These are phyloP conservation scores for Polyplosphaeria fusca DNA, from an alignment of 495 filamentous ascomycete genomes.

Conservation along the genomic window DNA sequence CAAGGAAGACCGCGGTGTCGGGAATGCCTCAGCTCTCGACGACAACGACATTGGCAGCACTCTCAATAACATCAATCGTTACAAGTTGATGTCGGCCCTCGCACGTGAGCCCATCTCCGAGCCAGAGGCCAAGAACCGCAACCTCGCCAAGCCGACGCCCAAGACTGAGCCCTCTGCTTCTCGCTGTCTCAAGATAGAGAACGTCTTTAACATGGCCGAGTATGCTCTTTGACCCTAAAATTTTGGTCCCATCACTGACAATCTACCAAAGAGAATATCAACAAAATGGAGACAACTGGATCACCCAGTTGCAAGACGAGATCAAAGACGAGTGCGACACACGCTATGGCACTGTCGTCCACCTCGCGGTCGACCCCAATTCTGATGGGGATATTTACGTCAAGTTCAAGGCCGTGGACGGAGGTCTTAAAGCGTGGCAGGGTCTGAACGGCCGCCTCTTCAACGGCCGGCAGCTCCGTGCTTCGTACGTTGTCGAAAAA, in stretches of 20 bases:
- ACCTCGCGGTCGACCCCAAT: constrained; percentile 93
- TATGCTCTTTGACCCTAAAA: too few species aligned
- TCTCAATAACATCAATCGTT: constrained; percentile 97
- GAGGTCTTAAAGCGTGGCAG: constrained; percentile 95
- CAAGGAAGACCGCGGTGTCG: constrained; percentile 83
- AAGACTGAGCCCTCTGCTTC: constrained; percentile 66
- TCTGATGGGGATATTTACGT: constrained; percentile 93
- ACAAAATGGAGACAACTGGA: constrained; percentile 68
- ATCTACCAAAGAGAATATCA: background rate
- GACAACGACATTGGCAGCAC: constrained; percentile 97
- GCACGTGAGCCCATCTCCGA: constrained; percentile 60
- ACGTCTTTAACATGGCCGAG: constrained; percentile 92
- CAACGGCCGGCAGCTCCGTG: constrained; percentile 82
- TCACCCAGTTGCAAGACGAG: constrained; percentile 92
- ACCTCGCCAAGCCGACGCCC: background rate
- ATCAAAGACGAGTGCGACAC: constrained; percentile 88
- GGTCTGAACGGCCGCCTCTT: constrained; percentile 97
- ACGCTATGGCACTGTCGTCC: constrained; percentile 97
- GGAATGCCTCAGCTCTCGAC: constrained; percentile 91
- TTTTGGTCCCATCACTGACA: background rate
- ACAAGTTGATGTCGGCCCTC: constrained; percentile 96
- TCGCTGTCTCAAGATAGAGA: constrained; percentile 91
- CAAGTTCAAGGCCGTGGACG: constrained; percentile 92
- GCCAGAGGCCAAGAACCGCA: background rate
- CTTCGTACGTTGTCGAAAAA: constrained; percentile 92